phyloP scores from a whole-genome alignment of 2,329 filamentous ascomycete genomes.

The Setomelanomma holmii region DNA sequence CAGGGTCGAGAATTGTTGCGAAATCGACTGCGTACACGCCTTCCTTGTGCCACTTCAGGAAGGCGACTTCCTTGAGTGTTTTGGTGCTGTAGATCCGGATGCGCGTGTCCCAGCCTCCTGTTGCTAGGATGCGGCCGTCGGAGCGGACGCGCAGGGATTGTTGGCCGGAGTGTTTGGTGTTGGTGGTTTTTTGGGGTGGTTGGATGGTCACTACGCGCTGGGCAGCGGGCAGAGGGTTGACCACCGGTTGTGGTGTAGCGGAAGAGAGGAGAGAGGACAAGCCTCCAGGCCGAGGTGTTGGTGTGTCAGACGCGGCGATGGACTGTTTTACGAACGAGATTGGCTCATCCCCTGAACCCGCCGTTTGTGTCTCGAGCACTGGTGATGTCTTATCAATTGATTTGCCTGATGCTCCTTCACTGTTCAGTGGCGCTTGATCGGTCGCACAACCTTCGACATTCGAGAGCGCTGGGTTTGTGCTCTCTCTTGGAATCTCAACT shows the following conservation, averaged over 20 bases:
- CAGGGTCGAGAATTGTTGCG: conserved; percentile 52
- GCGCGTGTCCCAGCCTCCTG: conserved; percentile 89
- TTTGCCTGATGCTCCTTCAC: too few relatives aligned
- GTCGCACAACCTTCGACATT: too few relatives aligned
- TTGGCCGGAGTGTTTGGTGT: conserved; percentile 90
- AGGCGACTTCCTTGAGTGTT: conserved; percentile 84
- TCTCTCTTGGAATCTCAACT: too few relatives aligned
- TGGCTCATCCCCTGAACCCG: neutral
- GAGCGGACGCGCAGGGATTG: conserved; percentile 79
- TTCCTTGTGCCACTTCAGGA: conserved; percentile 91
- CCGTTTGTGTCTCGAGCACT: too few relatives aligned
- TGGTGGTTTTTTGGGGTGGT: conserved; percentile 64
- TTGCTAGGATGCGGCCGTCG: conserved; percentile 84
- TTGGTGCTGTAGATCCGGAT: conserved; percentile 82
- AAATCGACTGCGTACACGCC: conserved; percentile 86
- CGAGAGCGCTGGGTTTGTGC: too few relatives aligned
- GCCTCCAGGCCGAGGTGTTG: conserved; percentile 12
- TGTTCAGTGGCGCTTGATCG: too few relatives aligned
- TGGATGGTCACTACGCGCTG: conserved; percentile 26
- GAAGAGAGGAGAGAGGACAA: conserved; percentile 37
- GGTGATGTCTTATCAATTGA: too few relatives aligned
- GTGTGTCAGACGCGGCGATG: conserved; percentile 5
- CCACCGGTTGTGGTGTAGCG: conserved; percentile 9
- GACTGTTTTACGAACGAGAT: conserved; percentile 27
- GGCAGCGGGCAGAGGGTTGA: conserved; percentile 12